phyloP scores from a whole-genome alignment of 768 basidiomycete species.

The Strobilomyces echinocephalus region DNA sequence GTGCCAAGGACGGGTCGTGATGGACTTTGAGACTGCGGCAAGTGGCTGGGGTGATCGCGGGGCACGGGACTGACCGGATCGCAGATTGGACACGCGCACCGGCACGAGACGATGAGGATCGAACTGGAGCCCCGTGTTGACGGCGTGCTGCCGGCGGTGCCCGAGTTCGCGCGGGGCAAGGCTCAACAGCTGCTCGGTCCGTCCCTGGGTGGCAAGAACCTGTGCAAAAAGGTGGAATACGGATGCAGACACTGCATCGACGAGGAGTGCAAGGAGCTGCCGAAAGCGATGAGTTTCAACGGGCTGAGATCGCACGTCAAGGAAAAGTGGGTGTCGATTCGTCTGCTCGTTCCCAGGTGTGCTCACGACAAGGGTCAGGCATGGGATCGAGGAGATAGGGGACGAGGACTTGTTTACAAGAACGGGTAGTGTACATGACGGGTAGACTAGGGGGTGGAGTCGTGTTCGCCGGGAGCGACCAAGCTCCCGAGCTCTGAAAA shows the following conservation, averaged over 20 bases:
- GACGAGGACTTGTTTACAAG: conserved; percentile 51
- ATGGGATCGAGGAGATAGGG: conserved; percentile 40
- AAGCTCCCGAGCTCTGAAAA: conserved; percentile 26
- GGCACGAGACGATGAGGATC: conserved; percentile 53
- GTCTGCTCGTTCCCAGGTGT: neutral
- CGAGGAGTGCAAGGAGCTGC: neutral
- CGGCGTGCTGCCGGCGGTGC: too few relatives aligned
- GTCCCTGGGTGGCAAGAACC: conserved; percentile 17
- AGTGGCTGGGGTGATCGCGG: conserved; percentile 11
- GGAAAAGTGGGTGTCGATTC: conserved; percentile 43
- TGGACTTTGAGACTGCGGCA: conserved; percentile 48
- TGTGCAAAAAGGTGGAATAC: conserved; percentile 37
- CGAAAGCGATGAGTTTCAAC: conserved; percentile 43
- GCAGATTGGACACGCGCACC: conserved; percentile 60
- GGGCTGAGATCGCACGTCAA: conserved; percentile 61
- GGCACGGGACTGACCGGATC: neutral
- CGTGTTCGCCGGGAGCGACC: conserved; percentile 10
- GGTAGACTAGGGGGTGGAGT: neutral
- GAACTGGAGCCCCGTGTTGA: conserved; percentile 12
- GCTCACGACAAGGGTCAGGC: conserved; percentile 36
- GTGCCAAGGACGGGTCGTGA: conserved; percentile 45
- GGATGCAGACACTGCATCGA: conserved; percentile 51
- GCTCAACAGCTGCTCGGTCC: conserved; percentile 17
- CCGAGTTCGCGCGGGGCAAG: conserved; percentile 24
- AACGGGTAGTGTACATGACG: too few relatives aligned